These are phyloP conservation scores for Poteriospumella lacustris DNA, from an alignment of 108 stramenopile species.

Conservation along the genomic window DNA sequence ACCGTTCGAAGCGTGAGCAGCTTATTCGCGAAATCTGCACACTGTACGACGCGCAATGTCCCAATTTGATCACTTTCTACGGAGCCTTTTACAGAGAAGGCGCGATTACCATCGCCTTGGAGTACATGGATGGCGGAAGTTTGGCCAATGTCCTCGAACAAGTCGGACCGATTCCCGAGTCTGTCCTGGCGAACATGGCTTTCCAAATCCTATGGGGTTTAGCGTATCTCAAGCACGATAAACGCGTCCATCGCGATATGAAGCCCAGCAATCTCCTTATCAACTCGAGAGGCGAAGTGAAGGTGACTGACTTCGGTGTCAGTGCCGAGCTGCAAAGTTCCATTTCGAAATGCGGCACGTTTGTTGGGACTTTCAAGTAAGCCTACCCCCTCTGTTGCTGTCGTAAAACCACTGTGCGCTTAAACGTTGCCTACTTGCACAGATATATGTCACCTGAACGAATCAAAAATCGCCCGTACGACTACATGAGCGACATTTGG, in stretches of 20 bases:
- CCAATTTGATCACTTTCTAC: slow-evolving; percentile 54
- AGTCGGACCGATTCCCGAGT: slow-evolving; percentile 53
- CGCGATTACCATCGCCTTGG: slow-evolving; percentile 57
- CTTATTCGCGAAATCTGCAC: slow-evolving; percentile 57
- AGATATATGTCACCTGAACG: slow-evolving; percentile 60
- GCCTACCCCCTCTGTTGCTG: background rate
- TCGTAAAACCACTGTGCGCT: background rate
- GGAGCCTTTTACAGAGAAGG: slow-evolving; percentile 62
- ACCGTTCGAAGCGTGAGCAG: slow-evolving; percentile 49
- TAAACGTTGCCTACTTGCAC: background rate
- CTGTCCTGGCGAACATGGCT: slow-evolving; percentile 45
- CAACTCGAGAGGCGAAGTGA: slow-evolving; percentile 53
- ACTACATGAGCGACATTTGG: slow-evolving; percentile 54
- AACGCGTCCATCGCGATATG: slow-evolving; percentile 57
- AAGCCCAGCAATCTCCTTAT: slow-evolving; percentile 59
- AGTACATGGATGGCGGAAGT: slow-evolving; percentile 60
- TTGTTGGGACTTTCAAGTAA: slow-evolving; percentile 61
- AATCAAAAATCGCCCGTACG: slow-evolving; percentile 40
- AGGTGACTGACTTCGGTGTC: slow-evolving; percentile 51
- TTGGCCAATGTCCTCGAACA: slow-evolving; percentile 48
- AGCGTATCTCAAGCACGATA: slow-evolving; percentile 51
- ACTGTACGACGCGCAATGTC: slow-evolving; percentile 54
- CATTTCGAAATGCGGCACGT: slow-evolving; percentile 55
- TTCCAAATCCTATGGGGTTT: slow-evolving; percentile 58
- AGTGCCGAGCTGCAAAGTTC: slow-evolving; percentile 49